These are phyloP conservation scores for Pulveroboletus sp. DNA, from an alignment of 768 basidiomycete species.

Conservation along the genomic window DNA sequence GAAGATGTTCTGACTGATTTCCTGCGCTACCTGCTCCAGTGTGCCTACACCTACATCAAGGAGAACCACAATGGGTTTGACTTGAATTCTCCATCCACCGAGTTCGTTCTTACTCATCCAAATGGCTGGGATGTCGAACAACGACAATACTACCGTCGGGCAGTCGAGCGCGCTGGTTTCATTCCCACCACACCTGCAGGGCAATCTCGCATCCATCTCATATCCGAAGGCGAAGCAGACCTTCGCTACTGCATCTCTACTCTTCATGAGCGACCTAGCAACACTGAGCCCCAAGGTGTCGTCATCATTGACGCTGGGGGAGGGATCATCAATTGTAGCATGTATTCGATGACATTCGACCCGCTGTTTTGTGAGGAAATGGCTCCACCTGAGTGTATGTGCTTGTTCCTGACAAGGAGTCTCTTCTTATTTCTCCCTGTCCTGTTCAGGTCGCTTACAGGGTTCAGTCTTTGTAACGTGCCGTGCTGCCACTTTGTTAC, in stretches of 20 bases:
- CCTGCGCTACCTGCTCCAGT: conserved; percentile 40
- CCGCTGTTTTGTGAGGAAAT: conserved; percentile 33
- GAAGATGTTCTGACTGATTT: conserved; percentile 46
- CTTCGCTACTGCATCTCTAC: conserved; percentile 49
- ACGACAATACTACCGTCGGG: conserved; percentile 43
- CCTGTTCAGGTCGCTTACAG: conserved; percentile 34
- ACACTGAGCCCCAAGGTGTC: conserved; percentile 28
- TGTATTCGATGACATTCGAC: conserved; percentile 36
- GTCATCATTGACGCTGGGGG: conserved; percentile 52
- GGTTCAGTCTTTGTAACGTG: conserved; percentile 38
- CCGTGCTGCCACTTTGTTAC: conserved; percentile 30
- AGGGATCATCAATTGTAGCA: conserved; percentile 40
- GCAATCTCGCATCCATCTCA: conserved; percentile 44
- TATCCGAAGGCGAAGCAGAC: conserved; percentile 58
- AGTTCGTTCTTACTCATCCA: conserved; percentile 56
- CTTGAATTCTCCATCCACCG: conserved; percentile 27
- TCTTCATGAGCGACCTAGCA: conserved; percentile 15
- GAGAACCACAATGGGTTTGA: conserved; percentile 22
- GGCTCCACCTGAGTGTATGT: conserved; percentile 32
- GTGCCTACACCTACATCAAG: conserved; percentile 45
- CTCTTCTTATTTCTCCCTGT: not conserved
- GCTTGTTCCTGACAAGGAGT: conserved; percentile 3
- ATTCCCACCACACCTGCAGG: conserved; percentile 34
- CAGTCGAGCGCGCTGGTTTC: conserved; percentile 40
- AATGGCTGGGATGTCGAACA: conserved; percentile 68